Conservation (phyloP, 225 moss, liverwort and hornwort species). For the Asterella californica region DNA sequence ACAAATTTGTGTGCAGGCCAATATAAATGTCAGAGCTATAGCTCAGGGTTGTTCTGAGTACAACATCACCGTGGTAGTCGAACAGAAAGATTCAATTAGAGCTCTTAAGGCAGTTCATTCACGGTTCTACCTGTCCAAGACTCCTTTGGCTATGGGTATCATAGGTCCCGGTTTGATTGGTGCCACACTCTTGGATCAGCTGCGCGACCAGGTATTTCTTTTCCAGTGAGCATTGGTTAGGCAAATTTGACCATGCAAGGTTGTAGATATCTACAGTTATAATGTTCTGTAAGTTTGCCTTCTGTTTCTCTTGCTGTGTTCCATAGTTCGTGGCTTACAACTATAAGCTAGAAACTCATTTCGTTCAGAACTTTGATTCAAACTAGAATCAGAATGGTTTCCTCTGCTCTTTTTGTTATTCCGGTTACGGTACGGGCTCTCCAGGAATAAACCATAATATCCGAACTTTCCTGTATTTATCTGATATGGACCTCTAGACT, state of each 20-base stretch:
- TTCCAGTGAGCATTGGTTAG: neutral
- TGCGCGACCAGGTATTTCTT: slow-evolving; percentile 80
- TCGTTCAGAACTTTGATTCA: no score
- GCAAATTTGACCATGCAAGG: neutral
- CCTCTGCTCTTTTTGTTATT: no score
- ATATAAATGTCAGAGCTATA: slow-evolving; percentile 96
- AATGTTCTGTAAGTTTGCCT: neutral
- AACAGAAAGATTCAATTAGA: slow-evolving; percentile 78
- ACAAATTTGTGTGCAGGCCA: slow-evolving; percentile 56
- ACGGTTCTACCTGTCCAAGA: slow-evolving; percentile 93
- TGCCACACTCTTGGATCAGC: slow-evolving; percentile 82
- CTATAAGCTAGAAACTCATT: no score
- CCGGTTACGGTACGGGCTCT: no score
- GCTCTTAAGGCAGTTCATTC: slow-evolving; percentile 98
- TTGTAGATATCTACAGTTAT: neutral
- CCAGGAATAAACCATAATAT: no score
- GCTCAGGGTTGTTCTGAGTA: slow-evolving; percentile 99
- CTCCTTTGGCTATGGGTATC: slow-evolving; percentile 91
- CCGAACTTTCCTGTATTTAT: neutral
- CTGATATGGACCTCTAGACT: neutral
- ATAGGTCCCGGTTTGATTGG: slow-evolving; percentile 95
- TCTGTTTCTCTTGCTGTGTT: neutral
- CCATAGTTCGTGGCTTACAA: no score
- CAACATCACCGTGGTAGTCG: slow-evolving; percentile 94
- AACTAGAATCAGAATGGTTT: no score